Evolutionary conservation across 257 asterid species (phyloP), one percentile per base, ranked within the genome.

Genomic region (Gentiana dahurica): DNA sequence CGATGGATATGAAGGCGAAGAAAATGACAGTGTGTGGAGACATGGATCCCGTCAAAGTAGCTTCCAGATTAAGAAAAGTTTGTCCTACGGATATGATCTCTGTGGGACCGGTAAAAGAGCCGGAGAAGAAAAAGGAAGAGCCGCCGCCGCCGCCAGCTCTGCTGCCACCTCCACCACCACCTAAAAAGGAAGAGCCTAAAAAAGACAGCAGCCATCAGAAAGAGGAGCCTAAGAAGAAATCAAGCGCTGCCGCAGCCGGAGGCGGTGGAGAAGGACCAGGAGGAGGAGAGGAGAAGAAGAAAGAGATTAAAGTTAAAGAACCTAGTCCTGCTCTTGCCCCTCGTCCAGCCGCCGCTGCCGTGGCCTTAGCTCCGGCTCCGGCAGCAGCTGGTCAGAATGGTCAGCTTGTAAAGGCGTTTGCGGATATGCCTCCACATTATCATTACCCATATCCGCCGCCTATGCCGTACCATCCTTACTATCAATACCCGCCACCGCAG

Each of bases 41-140:
- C 74, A 51, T 84, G 35, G 95, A 84, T 75, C 80, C 91, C 3
- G 78, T 83, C 34, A 62, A 50, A 2, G 64, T 87, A 57, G 94
- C 81, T 43, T 73, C 65, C 4, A 81, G 76, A 58, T 34, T 87
- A 58, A 67, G 91, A 52, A 87, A 87, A 64, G 69, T 87, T 6
- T 87, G 95, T 65, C 51, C 50, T 54, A 70, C 94, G 0, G 91
- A 83, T 15, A 76, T 87, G 2, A 36, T 79, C 0, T 70, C 88
- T 0, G 81, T 81, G 24, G 95, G 94, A 50, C 91, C 95, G 0
- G 90, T 88, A 10, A 87, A 87, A 35, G 94, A 83, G 70, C 83
- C 89, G 0, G 91, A 83, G 8, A 83, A 83, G 82, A 65, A 71
- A 71, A 75, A 75, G 8, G 81, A 59, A 0, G 85, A 77, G 1